phyloP scores from a whole-genome alignment of 495 filamentous ascomycete species.

The Trichoderma parareesei region DNA sequence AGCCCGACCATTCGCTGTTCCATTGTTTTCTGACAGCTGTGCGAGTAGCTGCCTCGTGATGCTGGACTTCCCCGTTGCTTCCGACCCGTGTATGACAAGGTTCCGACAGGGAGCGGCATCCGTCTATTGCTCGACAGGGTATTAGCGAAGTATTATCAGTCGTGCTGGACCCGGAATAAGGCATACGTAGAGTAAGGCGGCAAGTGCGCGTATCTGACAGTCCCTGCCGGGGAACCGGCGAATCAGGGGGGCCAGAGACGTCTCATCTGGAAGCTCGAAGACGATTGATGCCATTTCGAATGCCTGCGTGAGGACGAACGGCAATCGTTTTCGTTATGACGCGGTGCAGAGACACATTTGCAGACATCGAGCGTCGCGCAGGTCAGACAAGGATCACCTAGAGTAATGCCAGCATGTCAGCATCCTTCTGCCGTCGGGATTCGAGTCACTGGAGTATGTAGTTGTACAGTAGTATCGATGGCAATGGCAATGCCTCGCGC shows the following conservation, averaged over 20 bases:
- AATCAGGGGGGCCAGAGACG: conserved; percentile 42
- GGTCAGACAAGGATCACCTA: too few species aligned
- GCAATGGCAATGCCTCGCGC: background rate
- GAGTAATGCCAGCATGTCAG: too few species aligned
- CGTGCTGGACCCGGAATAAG: background rate
- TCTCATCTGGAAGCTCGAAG: conserved; percentile 44
- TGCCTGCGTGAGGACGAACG: background rate
- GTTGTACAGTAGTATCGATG: background rate
- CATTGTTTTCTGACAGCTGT: conserved; percentile 13
- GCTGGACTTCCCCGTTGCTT: conserved; percentile 83
- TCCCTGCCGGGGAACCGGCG: conserved; percentile 52
- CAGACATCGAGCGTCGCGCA: too few species aligned
- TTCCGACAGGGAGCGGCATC: conserved; percentile 42
- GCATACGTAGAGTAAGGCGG: conserved; percentile 53
- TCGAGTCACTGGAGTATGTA: too few species aligned
- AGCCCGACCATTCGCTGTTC: background rate
- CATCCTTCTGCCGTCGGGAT: too few species aligned
- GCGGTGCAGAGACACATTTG: too few species aligned
- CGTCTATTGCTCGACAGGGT: conserved; percentile 21
- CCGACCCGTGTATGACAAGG: conserved; percentile 75
- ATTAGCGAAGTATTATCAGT: background rate
- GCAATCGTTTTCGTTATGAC: too few species aligned
- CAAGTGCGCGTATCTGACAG: conserved; percentile 53
- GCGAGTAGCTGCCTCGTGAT: conserved; percentile 56
- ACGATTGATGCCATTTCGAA: background rate